A percentile compares a stretch with the other conserved stretches of the same genome.
phyloP scores from a whole-genome alignment of 257 asterid species.

The Solanum chaucha region DNA sequence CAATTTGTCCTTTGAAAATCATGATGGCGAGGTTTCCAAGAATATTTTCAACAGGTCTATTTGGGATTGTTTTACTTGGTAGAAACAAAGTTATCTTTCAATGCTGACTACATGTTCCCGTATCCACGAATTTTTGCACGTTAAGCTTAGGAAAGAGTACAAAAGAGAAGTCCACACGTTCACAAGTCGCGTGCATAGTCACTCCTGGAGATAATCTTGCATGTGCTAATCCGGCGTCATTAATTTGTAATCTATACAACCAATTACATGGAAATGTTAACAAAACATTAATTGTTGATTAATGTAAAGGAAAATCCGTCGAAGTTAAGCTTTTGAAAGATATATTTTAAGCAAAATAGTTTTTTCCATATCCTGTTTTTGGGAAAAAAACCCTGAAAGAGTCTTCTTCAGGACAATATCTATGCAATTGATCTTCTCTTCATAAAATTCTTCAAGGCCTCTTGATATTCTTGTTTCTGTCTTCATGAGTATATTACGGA shows the following conservation, averaged over 20 bases:
- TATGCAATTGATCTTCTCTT: background rate
- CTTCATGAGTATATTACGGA: background rate
- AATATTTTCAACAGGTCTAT: background rate
- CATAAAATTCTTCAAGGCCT: background rate
- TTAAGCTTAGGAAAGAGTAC: background rate
- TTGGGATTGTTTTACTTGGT: background rate
- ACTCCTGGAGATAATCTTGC: background rate
- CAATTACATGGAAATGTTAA: background rate
- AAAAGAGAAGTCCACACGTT: background rate
- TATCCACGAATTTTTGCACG: background rate
- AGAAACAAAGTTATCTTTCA: background rate
- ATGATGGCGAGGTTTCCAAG: background rate
- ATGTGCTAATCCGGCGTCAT: background rate
- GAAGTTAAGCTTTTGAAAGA: background rate
- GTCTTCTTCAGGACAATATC: background rate
- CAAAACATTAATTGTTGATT: background rate
- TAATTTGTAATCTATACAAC: background rate
- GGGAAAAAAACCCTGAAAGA: background rate
- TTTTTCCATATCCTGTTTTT: background rate
- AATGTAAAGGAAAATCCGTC: background rate
- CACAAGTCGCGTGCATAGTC: background rate
- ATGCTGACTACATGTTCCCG: background rate
- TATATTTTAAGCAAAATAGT: background rate
- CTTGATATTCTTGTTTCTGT: background rate
- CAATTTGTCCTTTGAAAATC: background rate